A percentile compares a stretch with the other conserved stretches of the same genome.
phyloP scores from a whole-genome alignment of 2,329 filamentous ascomycete species.

The Lecanicillium sp. region DNA sequence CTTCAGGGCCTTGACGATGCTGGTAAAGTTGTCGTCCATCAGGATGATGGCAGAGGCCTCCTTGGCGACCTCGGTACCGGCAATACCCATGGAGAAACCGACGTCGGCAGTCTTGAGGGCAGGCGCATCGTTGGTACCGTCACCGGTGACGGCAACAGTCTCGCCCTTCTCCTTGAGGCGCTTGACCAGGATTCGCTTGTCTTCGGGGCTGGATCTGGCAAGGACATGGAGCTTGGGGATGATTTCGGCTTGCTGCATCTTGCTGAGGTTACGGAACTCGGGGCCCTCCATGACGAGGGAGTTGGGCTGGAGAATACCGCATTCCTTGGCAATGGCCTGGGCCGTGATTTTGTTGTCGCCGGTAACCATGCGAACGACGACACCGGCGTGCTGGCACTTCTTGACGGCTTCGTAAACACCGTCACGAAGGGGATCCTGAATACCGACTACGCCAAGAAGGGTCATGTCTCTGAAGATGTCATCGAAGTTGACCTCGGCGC shows the following conservation, averaged over 20 bases:
- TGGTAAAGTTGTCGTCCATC: conserved; percentile 83
- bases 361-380: conserved; percentile 79
- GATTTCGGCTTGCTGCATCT: conserved; percentile 57
- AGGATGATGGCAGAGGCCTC: conserved; percentile 80
- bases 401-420: conserved; percentile 69
- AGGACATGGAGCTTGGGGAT: conserved; percentile 66
- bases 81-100: conserved; percentile 80
- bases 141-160: conserved; percentile 76
- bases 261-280: conserved; percentile 66
- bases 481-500: conserved; percentile 58
- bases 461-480: conserved; percentile 62
- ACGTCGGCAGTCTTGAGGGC: conserved; percentile 77
- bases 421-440: conserved; percentile 71
- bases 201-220: conserved; percentile 68
- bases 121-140: conserved; percentile 78
- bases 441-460: conserved; percentile 67
- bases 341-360: conserved; percentile 77
- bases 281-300: conserved; percentile 74
- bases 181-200: conserved; percentile 68
- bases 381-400: conserved; percentile 68
- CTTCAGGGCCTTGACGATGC: conserved; percentile 77
- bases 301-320: conserved; percentile 63
- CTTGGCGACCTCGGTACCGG: conserved; percentile 78
- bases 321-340: conserved; percentile 71
- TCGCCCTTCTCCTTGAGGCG: conserved; percentile 66